Conservation (phyloP, 352 stramenopile species). For the Globisporangium apiculatum region DNA sequence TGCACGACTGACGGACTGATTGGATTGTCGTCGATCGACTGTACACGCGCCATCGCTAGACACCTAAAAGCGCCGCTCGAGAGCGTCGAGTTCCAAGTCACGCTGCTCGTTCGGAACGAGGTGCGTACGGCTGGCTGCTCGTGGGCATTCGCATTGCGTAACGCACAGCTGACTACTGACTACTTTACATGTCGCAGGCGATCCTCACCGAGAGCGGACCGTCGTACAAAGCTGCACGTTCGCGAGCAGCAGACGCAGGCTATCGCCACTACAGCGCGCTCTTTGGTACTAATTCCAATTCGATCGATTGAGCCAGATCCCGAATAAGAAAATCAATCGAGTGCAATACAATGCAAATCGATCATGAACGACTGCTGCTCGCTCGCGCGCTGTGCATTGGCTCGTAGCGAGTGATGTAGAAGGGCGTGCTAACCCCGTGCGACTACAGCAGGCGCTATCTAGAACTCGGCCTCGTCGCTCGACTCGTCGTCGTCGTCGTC, state of each 20-base stretch:
- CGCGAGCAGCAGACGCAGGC: constrained; percentile 41
- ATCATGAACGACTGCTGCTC: no score
- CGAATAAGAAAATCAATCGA: no score
- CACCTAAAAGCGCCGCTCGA: constrained; percentile 42
- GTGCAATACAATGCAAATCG: background rate
- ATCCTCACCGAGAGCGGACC: constrained; percentile 36
- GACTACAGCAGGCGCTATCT: constrained; percentile 8
- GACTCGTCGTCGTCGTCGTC: constrained; percentile 54
- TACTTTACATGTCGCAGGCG: constrained; percentile 10
- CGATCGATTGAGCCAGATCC: background rate
- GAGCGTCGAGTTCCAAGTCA: constrained; percentile 37
- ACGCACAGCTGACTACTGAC: background rate
- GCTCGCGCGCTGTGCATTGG: background rate
- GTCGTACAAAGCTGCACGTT: constrained; percentile 59
- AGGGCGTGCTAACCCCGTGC: no score
- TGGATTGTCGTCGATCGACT: no score
- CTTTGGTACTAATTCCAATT: constrained; percentile 6
- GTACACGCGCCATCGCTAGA: constrained; percentile 15
- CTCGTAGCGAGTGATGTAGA: background rate
- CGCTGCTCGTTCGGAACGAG: constrained; percentile 61
- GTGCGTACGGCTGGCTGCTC: constrained; percentile 17
- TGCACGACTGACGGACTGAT: no score
- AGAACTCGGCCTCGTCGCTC: constrained; percentile 84
- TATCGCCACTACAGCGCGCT: constrained; percentile 40
- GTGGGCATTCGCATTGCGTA: background rate